A percentile compares a stretch with the other conserved stretches of the same genome.
These are phyloP conservation scores for Iris pallida DNA, from an alignment of 116 monocot genomes.

Conservation along the genomic window DNA sequence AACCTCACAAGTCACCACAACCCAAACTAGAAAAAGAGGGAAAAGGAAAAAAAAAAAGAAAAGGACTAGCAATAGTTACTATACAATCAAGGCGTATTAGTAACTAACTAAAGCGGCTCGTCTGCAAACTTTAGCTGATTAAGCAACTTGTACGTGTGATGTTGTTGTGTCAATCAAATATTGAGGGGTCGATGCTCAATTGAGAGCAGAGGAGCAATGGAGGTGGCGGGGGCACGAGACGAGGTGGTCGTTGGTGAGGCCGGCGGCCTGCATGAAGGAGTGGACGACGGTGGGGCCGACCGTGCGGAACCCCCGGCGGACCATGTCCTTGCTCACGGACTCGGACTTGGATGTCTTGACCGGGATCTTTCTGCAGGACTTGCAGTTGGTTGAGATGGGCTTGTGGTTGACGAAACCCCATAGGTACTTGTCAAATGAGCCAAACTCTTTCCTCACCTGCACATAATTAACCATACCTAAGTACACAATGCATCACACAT, in stretches of 20 bases:
- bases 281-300: constrained; percentile 80
- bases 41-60: background rate
- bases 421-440: constrained; percentile 65
- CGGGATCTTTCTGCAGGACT: constrained; percentile 65
- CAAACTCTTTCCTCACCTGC: constrained; percentile 61
- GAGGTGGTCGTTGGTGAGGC: constrained; percentile 92
- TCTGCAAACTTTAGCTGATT: background rate
- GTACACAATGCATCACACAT: background rate
- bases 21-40: too few species aligned
- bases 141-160: background rate
- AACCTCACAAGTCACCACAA: background rate
- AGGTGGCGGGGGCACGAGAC: constrained; percentile 67
- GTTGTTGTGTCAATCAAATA: background rate
- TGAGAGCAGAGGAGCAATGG: constrained; percentile 36
- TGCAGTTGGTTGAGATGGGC: constrained; percentile 62
- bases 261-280: constrained; percentile 95
- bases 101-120: constrained; percentile 1
- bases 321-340: constrained; percentile 87
- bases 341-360: constrained; percentile 89
- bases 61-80: background rate
- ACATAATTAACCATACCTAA: background rate
- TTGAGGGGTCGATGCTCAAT: background rate
- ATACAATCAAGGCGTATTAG: constrained; percentile 17
- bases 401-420: constrained; percentile 88
- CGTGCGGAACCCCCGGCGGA: constrained; percentile 75